Conservation (phyloP, 257 asterid species). For the Solanum corneliomulleri region DNA sequence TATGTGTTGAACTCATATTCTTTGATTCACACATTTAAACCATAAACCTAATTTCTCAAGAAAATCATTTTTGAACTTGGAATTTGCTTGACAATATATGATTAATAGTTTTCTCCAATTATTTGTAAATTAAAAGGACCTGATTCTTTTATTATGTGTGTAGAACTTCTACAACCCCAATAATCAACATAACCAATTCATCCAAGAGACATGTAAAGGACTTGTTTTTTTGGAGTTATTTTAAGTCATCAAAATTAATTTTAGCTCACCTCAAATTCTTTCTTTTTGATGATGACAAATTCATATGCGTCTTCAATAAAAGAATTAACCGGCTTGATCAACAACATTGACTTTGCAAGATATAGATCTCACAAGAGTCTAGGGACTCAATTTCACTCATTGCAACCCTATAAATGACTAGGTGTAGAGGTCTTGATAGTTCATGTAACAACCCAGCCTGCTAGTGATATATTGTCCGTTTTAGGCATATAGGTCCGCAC, state of each 20-base stretch:
- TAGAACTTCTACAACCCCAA: not conserved
- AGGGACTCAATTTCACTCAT: not conserved
- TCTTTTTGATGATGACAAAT: not conserved
- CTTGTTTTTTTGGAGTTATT: not conserved
- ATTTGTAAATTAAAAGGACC: too few relatives aligned
- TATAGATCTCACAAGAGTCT: not conserved
- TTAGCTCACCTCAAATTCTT: not conserved
- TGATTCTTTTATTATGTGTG: too few relatives aligned
- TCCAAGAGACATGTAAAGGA: not conserved
- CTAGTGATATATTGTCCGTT: too few relatives aligned
- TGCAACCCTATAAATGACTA: not conserved
- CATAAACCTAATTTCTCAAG: not conserved
- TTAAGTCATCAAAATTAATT: too few relatives aligned
- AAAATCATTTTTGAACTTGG: not conserved
- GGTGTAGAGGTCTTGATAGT: not conserved
- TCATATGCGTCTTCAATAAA: not conserved
- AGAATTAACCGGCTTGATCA: not conserved
- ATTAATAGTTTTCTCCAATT: too few relatives aligned
- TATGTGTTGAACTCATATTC: not conserved
- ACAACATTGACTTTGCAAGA: not conserved
- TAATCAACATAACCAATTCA: too few relatives aligned
- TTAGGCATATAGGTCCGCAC: not conserved
- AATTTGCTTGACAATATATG: not conserved
- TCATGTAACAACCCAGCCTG: not conserved
- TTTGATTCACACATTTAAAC: not conserved